Percentiles rank a stretch among this genome's conserved stretches.
phyloP scores from a whole-genome alignment of 169 alveolate species.

The Cryptosporidium sp. region DNA sequence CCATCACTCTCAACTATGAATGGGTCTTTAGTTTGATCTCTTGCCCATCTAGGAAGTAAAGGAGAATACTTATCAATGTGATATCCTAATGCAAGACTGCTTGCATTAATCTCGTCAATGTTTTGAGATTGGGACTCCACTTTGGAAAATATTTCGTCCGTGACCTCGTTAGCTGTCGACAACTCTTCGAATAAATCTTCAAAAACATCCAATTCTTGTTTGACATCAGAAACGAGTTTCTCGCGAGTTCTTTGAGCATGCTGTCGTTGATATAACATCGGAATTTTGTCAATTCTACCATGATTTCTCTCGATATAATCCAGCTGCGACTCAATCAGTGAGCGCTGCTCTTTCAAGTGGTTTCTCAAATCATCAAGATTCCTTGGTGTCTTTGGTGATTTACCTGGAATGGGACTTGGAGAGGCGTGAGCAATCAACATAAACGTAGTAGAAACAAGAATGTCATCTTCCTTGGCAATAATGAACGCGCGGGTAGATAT shows the following conservation, averaged over 20 bases:
- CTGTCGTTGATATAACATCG: conserved; percentile 32
- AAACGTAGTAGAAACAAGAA: conserved; percentile 13
- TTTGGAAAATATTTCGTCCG: not conserved
- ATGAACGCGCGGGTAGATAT: conserved; percentile 24
- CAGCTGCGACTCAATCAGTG: not conserved
- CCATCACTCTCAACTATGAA: conserved; percentile 29
- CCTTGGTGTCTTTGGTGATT: conserved; percentile 30
- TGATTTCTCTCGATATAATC: not conserved
- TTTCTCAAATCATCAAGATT: not conserved
- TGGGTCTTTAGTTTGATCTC: conserved; percentile 66
- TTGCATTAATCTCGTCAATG: conserved; percentile 13
- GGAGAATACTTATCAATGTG: conserved; percentile 63
- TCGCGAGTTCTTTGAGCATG: conserved; percentile 14
- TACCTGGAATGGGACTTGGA: conserved; percentile 50
- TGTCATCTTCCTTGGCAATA: conserved; percentile 63
- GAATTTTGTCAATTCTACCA: conserved; percentile 36
- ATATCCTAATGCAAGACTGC: conserved; percentile 16
- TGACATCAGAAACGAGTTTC: not conserved
- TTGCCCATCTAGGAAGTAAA: conserved; percentile 40
- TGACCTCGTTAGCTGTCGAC: not conserved
- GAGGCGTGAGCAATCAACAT: conserved; percentile 64
- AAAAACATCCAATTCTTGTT: not conserved
- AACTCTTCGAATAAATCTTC: not conserved
- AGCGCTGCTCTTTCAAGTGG: conserved; percentile 15
- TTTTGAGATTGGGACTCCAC: conserved; percentile 8